Conservation (phyloP, 176 grass and related monocot species). For the Oryza officinalis region DNA sequence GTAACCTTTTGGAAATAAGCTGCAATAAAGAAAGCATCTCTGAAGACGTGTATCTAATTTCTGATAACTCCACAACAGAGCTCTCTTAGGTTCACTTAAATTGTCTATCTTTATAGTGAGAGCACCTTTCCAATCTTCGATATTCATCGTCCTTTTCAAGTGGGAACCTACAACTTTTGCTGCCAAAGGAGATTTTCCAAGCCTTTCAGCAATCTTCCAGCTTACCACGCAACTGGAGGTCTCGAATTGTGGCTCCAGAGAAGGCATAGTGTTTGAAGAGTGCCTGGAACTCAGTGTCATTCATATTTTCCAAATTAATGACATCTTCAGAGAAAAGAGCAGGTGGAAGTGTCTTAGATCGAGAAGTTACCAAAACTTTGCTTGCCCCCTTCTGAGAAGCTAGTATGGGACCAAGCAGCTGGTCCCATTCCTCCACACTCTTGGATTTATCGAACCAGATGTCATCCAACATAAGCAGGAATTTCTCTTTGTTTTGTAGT, state of each 20-base stretch:
- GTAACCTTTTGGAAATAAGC: background rate
- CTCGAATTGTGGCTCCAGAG: background rate
- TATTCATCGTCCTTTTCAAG: background rate
- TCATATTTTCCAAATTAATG: background rate
- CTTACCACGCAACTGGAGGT: background rate
- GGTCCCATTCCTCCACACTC: background rate
- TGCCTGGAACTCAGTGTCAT: background rate
- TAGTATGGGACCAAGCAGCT: background rate
- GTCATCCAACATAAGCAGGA: slow-evolving; percentile 27
- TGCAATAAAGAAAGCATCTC: background rate
- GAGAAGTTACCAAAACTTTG: slow-evolving; percentile 2
- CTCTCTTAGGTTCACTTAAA: background rate
- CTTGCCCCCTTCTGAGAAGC: background rate
- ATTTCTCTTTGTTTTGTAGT: background rate
- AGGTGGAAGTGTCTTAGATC: background rate
- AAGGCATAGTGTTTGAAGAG: slow-evolving; percentile 29
- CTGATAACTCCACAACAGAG: background rate
- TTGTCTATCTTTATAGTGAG: background rate
- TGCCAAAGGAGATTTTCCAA: background rate
- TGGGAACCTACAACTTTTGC: background rate
- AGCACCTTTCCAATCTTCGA: background rate
- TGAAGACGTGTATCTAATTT: background rate
- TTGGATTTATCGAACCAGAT: background rate
- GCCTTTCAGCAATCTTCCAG: background rate
- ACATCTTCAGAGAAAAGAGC: background rate